phyloP scores from a whole-genome alignment of 805 yeast genomes.

The Nakazawaea laoshanensis region DNA sequence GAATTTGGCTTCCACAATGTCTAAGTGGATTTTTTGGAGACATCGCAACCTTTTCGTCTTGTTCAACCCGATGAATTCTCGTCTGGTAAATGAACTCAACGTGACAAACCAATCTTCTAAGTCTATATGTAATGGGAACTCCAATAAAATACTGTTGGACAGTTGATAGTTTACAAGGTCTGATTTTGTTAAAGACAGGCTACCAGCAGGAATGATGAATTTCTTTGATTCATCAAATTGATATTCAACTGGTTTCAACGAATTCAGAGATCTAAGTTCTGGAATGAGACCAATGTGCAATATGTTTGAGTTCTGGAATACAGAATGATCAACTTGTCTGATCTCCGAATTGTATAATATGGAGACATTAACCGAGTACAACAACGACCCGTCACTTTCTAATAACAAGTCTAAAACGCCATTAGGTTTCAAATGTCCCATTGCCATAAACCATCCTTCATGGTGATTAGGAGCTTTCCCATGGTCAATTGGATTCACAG shows the following conservation, averaged over 20 bases:
- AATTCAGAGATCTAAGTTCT: conserved; percentile 39
- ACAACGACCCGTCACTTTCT: conserved; percentile 54
- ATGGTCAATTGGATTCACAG: conserved; percentile 14
- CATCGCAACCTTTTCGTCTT: conserved; percentile 35
- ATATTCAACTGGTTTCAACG: conserved; percentile 17
- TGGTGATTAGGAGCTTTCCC: conserved; percentile 9
- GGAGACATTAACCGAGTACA: conserved; percentile 52
- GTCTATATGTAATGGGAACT: conserved; percentile 60
- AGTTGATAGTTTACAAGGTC: conserved; percentile 9
- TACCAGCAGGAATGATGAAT: conserved; percentile 7
- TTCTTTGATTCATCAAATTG: conserved; percentile 1
- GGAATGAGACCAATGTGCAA: conserved; percentile 50
- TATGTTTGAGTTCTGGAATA: conserved; percentile 50
- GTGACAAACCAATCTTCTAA: conserved; percentile 75
- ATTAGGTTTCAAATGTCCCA: conserved; percentile 59
- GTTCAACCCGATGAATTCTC: conserved; percentile 35
- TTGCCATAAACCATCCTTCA: conserved; percentile 67
- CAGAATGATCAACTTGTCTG: conserved; percentile 52
- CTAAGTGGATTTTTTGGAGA: conserved; percentile 43
- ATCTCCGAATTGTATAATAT: conserved; percentile 51
- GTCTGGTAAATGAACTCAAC: conserved; percentile 49
- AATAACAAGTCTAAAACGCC: conserved; percentile 53
- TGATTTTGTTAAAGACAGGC: conserved; percentile 5
- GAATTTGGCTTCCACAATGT: conserved; percentile 59
- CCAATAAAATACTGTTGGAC: conserved; percentile 35